Conservation (phyloP, 306 rosid species). For the Herpetospermum pedunculosum region DNA sequence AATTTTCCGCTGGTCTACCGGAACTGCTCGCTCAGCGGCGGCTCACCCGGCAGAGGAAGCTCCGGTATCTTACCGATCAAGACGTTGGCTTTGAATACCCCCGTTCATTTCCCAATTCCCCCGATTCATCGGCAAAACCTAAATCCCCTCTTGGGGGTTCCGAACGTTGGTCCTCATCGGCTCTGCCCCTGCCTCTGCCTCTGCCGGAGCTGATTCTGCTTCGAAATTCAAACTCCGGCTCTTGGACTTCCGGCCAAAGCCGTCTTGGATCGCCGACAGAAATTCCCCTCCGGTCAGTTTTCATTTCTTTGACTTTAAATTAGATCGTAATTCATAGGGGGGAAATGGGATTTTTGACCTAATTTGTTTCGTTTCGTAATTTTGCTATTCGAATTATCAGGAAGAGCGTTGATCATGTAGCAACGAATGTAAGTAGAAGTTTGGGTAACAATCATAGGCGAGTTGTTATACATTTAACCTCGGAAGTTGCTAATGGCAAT, state of each 20-base stretch:
- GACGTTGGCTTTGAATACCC: constrained; percentile 24
- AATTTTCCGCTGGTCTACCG: neutral
- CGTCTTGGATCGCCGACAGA: constrained; percentile 20
- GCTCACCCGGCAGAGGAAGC: constrained; percentile 60
- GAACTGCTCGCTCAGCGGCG: constrained; percentile 25
- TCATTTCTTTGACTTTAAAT: no score
- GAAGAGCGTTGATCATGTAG: constrained; percentile 24
- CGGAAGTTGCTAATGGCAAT: constrained; percentile 10
- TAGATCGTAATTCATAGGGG: no score
- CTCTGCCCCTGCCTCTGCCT: constrained; percentile 51
- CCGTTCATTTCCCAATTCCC: constrained; percentile 35
- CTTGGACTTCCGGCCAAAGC: constrained; percentile 2
- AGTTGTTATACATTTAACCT: constrained; percentile 16
- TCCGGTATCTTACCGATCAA: constrained; percentile 29
- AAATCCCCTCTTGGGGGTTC: constrained; percentile 12
- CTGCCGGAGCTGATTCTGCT: constrained; percentile 35
- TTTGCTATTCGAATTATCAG: constrained; percentile 18
- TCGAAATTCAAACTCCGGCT: constrained; percentile 23
- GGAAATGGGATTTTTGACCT: neutral
- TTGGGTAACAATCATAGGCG: constrained; percentile 21
- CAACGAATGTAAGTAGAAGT: constrained; percentile 14
- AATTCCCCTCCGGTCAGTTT: constrained; percentile 29
- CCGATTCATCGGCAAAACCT: constrained; percentile 21
- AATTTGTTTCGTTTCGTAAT: neutral
- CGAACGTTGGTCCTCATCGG: constrained; percentile 35